Conservation (phyloP, 108 stramenopile species). For the Fistulifera pelliculosa region DNA sequence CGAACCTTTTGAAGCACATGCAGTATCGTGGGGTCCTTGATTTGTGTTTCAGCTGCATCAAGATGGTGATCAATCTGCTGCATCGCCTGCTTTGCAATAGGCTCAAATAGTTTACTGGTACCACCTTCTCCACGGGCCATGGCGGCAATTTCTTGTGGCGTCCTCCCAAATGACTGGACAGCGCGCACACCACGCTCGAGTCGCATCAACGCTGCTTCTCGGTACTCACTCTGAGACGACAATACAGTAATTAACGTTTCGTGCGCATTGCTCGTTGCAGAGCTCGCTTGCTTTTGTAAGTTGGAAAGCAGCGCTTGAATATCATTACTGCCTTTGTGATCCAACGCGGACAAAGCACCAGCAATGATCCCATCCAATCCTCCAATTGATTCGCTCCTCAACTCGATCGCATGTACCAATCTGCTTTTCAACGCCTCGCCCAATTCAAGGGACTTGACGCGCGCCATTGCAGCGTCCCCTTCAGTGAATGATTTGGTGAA, state of each 20-base stretch:
- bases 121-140: slow-evolving; percentile 74
- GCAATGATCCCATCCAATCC: slow-evolving; percentile 90
- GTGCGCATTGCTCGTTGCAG: slow-evolving; percentile 50
- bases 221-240: slow-evolving; percentile 48
- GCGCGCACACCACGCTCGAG: slow-evolving; percentile 67
- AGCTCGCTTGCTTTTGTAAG: slow-evolving; percentile 47
- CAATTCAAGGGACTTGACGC: slow-evolving; percentile 78
- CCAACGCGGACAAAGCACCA: slow-evolving; percentile 47
- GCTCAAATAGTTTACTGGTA: slow-evolving; percentile 73
- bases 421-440: slow-evolving; percentile 69
- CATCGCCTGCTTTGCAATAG: slow-evolving; percentile 71
- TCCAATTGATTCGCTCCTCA: slow-evolving; percentile 70
- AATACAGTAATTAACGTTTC: slow-evolving; percentile 80
- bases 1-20: slow-evolving; percentile 58
- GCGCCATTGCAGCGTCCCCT: slow-evolving; percentile 79
- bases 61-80: slow-evolving; percentile 79
- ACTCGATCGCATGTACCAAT: slow-evolving; percentile 74
- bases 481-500: slow-evolving; percentile 79
- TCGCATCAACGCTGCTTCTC: slow-evolving; percentile 63
- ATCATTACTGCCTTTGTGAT: slow-evolving; percentile 21
- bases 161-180: slow-evolving; percentile 61
- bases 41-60: slow-evolving; percentile 55
- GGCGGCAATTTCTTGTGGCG: slow-evolving; percentile 63
- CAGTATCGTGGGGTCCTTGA: slow-evolving; percentile 42
- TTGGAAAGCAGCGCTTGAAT: slow-evolving; percentile 44